Evolutionary conservation across 495 filamentous ascomycete genomes (phyloP).

Genomic region (Aspergillus funiculosus): DNA sequence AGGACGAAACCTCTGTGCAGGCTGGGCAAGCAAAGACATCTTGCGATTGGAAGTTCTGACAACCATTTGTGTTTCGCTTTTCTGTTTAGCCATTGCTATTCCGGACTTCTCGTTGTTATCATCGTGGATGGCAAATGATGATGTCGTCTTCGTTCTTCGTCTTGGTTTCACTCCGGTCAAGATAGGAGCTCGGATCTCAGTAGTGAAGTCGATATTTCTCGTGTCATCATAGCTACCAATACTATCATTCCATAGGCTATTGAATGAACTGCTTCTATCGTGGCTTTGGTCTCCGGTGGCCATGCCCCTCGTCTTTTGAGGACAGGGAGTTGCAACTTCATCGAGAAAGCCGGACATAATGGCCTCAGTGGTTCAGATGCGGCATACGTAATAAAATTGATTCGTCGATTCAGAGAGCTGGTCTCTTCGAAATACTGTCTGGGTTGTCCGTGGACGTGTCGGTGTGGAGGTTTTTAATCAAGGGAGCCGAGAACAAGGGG

Average conservation of each 20-base stretch:
- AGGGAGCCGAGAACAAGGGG: constrained; percentile 10
- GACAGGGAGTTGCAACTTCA: constrained; percentile 27
- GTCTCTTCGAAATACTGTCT: not conserved
- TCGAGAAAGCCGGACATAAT: constrained; percentile 30
- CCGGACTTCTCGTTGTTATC: constrained; percentile 20
- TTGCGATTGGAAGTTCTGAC: constrained; percentile 21
- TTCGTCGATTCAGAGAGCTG: no score
- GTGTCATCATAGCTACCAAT: constrained; percentile 26
- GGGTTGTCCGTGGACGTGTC: not conserved
- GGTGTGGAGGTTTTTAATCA: constrained; percentile 4
- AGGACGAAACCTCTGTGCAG: constrained; percentile 39
- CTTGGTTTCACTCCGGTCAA: constrained; percentile 30
- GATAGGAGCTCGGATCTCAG: constrained; percentile 28
- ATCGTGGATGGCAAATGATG: constrained; percentile 33
- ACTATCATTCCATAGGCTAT: constrained; percentile 24
- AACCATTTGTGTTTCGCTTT: constrained; percentile 12
- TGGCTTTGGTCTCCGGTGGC: constrained; percentile 12
- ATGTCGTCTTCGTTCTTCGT: constrained; percentile 22
- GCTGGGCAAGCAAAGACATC: constrained; percentile 36
- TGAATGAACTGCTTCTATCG: constrained; percentile 20
- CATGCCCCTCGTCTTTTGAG: constrained; percentile 22
- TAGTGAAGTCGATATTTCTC: constrained; percentile 33
- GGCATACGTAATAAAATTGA: not conserved
- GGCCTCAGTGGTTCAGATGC: not conserved
- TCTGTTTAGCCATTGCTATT: constrained; percentile 14